phyloP scores from a whole-genome alignment of 345 rosid genomes.

The Hibiscus syriacus region DNA sequence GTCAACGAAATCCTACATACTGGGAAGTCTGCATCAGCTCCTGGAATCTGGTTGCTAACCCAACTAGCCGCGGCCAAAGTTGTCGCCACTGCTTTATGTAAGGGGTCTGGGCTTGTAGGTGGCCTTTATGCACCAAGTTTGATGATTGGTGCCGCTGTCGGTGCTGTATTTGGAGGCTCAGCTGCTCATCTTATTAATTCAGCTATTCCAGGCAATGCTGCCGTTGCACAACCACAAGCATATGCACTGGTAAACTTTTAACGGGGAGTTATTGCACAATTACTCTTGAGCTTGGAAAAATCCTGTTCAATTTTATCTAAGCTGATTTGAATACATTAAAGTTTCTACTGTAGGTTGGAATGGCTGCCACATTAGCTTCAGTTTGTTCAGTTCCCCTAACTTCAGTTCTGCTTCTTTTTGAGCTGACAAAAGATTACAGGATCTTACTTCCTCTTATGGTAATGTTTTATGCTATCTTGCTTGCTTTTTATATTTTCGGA shows the following conservation, averaged over 20 bases:
- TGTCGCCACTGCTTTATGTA: constrained; percentile 90
- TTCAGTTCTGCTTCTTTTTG: constrained; percentile 82
- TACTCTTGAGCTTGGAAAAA: neutral
- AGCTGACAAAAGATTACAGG: constrained; percentile 95
- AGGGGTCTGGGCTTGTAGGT: constrained; percentile 96
- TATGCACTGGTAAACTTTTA: constrained; percentile 76
- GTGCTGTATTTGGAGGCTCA: constrained; percentile 97
- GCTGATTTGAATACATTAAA: constrained; percentile 14
- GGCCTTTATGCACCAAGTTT: constrained; percentile 97
- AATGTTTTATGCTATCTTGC: constrained; percentile 21
- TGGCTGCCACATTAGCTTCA: constrained; percentile 98
- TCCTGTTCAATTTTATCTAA: constrained; percentile 2
- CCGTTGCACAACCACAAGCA: constrained; percentile 98
- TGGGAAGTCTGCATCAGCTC: constrained; percentile 94
- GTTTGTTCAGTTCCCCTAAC: constrained; percentile 98
- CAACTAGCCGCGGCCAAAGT: constrained; percentile 95
- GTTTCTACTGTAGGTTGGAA: constrained; percentile 70
- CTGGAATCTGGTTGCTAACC: constrained; percentile 90
- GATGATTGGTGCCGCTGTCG: constrained; percentile 98
- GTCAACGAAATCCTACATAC: constrained; percentile 95
- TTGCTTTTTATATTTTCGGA: neutral
- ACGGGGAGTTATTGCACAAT: neutral
- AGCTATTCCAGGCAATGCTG: constrained; percentile 84
- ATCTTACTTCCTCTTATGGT: constrained; percentile 98
- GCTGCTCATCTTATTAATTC: constrained; percentile 22